A percentile compares a stretch with the other conserved stretches of the same genome.
Evolutionary conservation across 805 yeast genomes (phyloP).

Genomic region (Cyberlindnera euphorbiae): DNA sequence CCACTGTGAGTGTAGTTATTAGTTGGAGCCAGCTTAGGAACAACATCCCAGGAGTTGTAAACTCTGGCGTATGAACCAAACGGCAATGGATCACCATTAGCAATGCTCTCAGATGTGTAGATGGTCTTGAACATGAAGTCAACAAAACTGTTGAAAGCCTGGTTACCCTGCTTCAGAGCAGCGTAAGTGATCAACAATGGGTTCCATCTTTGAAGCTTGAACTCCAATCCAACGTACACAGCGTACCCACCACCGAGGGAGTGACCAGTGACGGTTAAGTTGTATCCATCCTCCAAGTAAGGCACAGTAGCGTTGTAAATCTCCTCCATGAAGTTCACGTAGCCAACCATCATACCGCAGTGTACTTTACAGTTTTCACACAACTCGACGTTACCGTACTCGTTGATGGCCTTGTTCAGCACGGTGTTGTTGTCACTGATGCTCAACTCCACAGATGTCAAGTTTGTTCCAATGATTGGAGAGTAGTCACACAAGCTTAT

Average conservation of each 20-base stretch:
- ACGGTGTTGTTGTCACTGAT: neutral
- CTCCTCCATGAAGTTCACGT: constrained; percentile 36
- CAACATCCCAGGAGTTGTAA: constrained; percentile 49
- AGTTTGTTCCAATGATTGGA: constrained; percentile 28
- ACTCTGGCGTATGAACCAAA: constrained; percentile 43
- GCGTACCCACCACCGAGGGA: constrained; percentile 77
- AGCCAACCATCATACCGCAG: constrained; percentile 53
- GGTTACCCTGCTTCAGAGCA: constrained; percentile 61
- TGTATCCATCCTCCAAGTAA: constrained; percentile 39
- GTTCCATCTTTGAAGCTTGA: constrained; percentile 46
- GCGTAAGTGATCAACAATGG: constrained; percentile 59
- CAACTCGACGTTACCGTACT: constrained; percentile 8
- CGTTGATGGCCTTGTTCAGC: constrained; percentile 2
- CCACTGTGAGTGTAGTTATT: constrained; percentile 30
- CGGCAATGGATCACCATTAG: constrained; percentile 29
- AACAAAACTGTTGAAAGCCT: constrained; percentile 44
- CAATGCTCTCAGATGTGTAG: constrained; percentile 24
- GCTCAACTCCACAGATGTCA: constrained; percentile 3
- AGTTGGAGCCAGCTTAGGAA: constrained; percentile 57
- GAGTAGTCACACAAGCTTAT: constrained; percentile 41
- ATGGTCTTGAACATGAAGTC: constrained; percentile 45
- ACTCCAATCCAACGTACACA: constrained; percentile 56
- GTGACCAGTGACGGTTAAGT: constrained; percentile 61
- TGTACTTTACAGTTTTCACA: constrained; percentile 59
- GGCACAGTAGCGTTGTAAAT: constrained; percentile 32